Evolutionary conservation across 2,329 filamentous ascomycete species (phyloP).

Genomic region (Colletotrichum godetiae): DNA sequence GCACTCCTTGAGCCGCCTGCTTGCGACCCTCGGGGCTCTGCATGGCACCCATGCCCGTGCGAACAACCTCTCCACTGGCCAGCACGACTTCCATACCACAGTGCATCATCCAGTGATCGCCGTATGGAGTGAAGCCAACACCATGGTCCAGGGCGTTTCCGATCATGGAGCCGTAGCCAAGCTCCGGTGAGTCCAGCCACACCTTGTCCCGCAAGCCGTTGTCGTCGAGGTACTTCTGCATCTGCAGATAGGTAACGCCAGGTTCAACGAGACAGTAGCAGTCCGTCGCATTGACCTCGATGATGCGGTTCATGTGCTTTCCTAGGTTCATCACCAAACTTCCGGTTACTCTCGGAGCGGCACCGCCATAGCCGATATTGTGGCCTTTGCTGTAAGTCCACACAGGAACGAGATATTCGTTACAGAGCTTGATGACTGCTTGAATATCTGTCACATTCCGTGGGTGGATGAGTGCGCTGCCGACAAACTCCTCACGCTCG

Average conservation of each 20-base stretch:
- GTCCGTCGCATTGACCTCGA: slow-evolving; percentile 61
- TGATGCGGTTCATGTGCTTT: slow-evolving; percentile 62
- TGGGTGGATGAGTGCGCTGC: slow-evolving; percentile 49
- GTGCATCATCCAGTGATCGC: slow-evolving; percentile 51
- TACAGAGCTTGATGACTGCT: slow-evolving; percentile 55
- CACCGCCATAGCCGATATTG: slow-evolving; percentile 66
- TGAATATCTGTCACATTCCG: slow-evolving; percentile 56
- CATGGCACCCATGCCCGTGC: slow-evolving; percentile 60
- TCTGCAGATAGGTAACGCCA: slow-evolving; percentile 63
- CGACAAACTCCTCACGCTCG: slow-evolving; percentile 56
- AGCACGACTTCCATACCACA: slow-evolving; percentile 58
- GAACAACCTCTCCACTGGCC: slow-evolving; percentile 55
- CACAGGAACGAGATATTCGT: slow-evolving; percentile 57
- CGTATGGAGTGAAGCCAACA: slow-evolving; percentile 57
- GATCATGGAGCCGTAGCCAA: slow-evolving; percentile 55
- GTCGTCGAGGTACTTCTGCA: slow-evolving; percentile 61
- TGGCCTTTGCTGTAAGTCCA: slow-evolving; percentile 62
- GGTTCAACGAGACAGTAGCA: slow-evolving; percentile 65
- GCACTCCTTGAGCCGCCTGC: slow-evolving; percentile 49
- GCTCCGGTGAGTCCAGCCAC: slow-evolving; percentile 55
- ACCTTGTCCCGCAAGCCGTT: slow-evolving; percentile 51
- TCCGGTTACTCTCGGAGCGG: slow-evolving; percentile 62
- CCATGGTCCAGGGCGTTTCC: slow-evolving; percentile 59
- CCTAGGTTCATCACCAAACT: slow-evolving; percentile 64
- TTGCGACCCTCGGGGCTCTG: slow-evolving; percentile 44